These are phyloP conservation scores for Acer saccharum DNA, from an alignment of 345 rosid species.

Conservation along the genomic window DNA sequence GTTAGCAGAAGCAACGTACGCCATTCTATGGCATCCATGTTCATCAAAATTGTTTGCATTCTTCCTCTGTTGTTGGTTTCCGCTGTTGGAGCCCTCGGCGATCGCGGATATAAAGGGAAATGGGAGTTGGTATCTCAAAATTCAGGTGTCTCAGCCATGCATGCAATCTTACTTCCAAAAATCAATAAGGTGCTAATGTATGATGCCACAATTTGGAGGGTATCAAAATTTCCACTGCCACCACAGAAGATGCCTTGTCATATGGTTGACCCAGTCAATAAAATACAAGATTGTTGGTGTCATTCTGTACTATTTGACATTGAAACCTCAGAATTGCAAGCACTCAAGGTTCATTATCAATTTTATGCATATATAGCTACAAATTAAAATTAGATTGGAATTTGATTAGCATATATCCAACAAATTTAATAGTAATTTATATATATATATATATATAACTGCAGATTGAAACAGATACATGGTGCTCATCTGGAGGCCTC, in stretches of 20 bases:
- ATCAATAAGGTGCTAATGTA: conserved; percentile 62
- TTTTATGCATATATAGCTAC: no score
- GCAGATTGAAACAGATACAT: conserved; percentile 71
- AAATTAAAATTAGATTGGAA: no score
- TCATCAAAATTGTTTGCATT: no score
- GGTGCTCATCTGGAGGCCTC: conserved; percentile 97
- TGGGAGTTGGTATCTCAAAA: conserved; percentile 57
- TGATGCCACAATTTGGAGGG: conserved; percentile 71
- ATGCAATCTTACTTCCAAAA: conserved; percentile 61
- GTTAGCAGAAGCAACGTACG: no score
- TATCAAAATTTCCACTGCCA: conserved; percentile 42
- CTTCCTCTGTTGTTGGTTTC: no score
- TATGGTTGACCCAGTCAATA: conserved; percentile 22
- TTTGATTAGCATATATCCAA: no score
- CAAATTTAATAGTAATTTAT: no score
- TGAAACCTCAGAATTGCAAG: conserved; percentile 37
- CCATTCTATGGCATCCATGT: no score
- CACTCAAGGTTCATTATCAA: conserved; percentile 45
- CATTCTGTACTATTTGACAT: conserved; percentile 65
- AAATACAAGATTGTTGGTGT: conserved; percentile 53
- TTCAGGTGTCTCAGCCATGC: conserved; percentile 88
- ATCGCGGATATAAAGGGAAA: conserved; percentile 26
- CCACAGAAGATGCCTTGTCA: conserved; percentile 38
- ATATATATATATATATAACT: no score
- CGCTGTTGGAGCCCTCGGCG: no score